Evolutionary conservation across 768 basidiomycete species (phyloP), one percentile per base, ranked within the genome.

Genomic region (Termitomyces sp.): DNA sequence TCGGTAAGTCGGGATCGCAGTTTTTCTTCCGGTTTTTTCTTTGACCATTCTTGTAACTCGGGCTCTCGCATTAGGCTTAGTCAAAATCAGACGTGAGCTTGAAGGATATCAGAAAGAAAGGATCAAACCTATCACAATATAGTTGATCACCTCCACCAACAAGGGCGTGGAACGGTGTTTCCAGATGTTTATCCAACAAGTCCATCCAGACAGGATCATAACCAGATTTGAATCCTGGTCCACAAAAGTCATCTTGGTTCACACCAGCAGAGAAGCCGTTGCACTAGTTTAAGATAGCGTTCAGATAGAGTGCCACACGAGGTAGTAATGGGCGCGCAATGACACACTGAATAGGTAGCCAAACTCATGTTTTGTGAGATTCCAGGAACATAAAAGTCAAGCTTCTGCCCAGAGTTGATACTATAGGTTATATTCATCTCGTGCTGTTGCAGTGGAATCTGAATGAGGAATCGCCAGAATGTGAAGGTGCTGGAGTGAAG

Each of bases 161-260:
- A 33, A 98, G 77, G n/a, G 77, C 83, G 64, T 99, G 96, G 66
- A 94, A 94, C 0, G 96, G 94, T 54, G 75, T 73, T 63, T 84
- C 80, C 2, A 80, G 76, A 62, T 98, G 97, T 63, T 89, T 86
- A 40, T 82, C 73, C 23, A 98, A 80, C n/a, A 99, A 72, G 71
- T 99, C 95, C 57, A 85, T 78, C 96, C 96, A 99, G 11, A 98
- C 83, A 7, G 92, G 93, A 67, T 95, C 94, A 61, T 89, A 92
- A 0, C 91, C 93, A 46, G 73, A 85, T 58, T 79, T 84, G 64
- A 85, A 95, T 0, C 90, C 89, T 9, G 89, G 88, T 3, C 88
- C 85, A 38, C 83, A 80, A 67, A 95, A 94, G 33, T 91, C 89
- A 58, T 92, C 89, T 52, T 88, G 85, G 63, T 96, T 94, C 25